Conservation (phyloP, 1,139 yeast genomes). For the Yamadazyma aaseri region DNA sequence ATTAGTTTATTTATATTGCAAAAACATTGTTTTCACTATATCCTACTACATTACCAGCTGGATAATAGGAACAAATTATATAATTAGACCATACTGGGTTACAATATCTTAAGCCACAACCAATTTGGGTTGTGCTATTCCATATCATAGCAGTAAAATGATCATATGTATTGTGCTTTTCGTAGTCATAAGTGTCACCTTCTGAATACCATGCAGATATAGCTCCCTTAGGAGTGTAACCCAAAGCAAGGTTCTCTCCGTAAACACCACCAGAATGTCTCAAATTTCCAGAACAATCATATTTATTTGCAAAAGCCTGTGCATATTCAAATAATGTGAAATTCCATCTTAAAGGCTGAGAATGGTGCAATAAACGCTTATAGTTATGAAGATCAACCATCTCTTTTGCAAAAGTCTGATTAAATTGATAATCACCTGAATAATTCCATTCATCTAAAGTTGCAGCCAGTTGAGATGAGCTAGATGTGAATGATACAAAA, state of each 20-base stretch:
- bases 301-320: constrained; percentile 24
- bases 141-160: constrained; percentile 46
- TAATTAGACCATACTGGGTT: constrained; percentile 51
- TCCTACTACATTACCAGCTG: constrained; percentile 61
- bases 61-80: constrained; percentile 58
- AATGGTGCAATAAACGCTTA: constrained; percentile 29
- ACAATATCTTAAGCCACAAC: constrained; percentile 41
- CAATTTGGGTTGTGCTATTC: constrained; percentile 34
- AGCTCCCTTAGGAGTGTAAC: constrained; percentile 31
- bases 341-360: constrained; percentile 33
- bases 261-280: constrained; percentile 34
- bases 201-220: constrained; percentile 40
- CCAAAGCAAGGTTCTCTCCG: constrained; percentile 42
- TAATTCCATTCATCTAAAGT: not conserved
- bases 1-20: constrained; percentile 13
- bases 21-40: constrained; percentile 26
- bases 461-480: constrained; percentile 4
- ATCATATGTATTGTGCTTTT: constrained; percentile 25
- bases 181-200: constrained; percentile 27
- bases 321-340: constrained; percentile 30
- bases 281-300: constrained; percentile 36
- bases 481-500: not conserved
- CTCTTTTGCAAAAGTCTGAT: constrained; percentile 23
- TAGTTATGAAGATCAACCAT: constrained; percentile 30
- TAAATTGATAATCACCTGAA: constrained; percentile 10